Evolutionary conservation across 805 yeast genomes (phyloP), one percentile per base, ranked within the genome.

Genomic region (Candida easanensis): DNA sequence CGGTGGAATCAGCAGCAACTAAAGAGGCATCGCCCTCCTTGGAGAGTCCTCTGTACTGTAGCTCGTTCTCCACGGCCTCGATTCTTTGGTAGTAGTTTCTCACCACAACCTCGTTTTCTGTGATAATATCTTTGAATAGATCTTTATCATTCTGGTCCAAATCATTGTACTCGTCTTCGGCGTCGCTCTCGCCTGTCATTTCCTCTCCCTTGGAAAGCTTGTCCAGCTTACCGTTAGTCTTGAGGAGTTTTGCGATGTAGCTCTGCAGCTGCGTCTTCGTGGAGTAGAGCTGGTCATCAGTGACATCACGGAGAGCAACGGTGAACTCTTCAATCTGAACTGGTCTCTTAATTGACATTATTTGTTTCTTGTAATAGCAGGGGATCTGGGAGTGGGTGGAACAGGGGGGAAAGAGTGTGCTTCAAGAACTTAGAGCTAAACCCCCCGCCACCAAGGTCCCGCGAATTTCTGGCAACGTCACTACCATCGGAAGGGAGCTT

Each of bases 91-190:
- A 45, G 54, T 81, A 82, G 53, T 76, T 80, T 3, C 58, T 52
- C 18, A 82, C 63, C n/a, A 82, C 84, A 3, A 58, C 56, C 11
- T 66, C 61, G 57, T 84, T 84, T 50, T 83, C 90, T 8, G 56
- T 52, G 15, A 81, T 68, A 9, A 82, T 71, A n/a, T 77, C 83
- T 5, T 52, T 57, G 60, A 75, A 83, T 14, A 84, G 54, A 14
- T 63, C 58, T n/a, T 66, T 55, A 53, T 82, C 88, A 11, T 67
- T 68, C 4, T 63, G 65, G 17, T 66, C 60, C 10, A 61, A 52
- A 8, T 47, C 51, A 2, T 50, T 44, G 21, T 49, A 54, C 4
- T 54, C 61, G 16, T 62, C 69, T 18, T 58, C 59, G 26, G 28
- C 42, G 10, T 52, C 52, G 14, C 46, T 42, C 16, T 46, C 51